phyloP scores from a whole-genome alignment of 2,329 filamentous ascomycete species.

The Claviceps cyperi region DNA sequence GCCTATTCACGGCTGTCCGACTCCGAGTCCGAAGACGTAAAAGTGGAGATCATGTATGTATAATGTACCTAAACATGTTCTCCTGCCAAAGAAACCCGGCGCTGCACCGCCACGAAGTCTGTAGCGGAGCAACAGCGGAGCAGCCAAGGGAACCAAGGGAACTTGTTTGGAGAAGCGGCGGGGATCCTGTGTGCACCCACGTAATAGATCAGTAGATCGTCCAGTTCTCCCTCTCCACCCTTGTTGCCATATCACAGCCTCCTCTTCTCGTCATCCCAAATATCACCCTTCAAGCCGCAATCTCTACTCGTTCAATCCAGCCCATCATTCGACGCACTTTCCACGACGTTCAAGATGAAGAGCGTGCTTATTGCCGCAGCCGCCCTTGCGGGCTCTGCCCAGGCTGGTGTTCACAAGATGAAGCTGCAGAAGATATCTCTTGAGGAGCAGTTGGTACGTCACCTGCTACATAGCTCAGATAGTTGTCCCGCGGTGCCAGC shows the following conservation, averaged over 20 bases:
- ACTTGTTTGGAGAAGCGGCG: neutral
- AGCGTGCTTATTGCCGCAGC: slow-evolving; percentile 64
- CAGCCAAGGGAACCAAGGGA: neutral
- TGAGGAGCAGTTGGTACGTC: slow-evolving; percentile 75
- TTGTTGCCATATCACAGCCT: neutral
- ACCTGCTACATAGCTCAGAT: neutral
- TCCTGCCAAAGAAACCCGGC: neutral
- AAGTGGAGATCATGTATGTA: too few relatives aligned
- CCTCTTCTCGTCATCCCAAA: neutral
- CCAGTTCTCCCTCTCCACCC: neutral
- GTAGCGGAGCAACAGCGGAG: neutral
- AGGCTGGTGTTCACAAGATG: slow-evolving; percentile 85
- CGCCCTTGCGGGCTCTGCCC: slow-evolving; percentile 66
- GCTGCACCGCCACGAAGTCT: neutral
- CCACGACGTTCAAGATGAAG: slow-evolving; percentile 56
- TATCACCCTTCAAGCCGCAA: neutral
- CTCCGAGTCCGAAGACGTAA: too few relatives aligned
- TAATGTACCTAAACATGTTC: neutral
- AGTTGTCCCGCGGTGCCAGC: neutral
- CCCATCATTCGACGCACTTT: neutral
- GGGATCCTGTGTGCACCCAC: neutral
- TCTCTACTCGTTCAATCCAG: neutral
- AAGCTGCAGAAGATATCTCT: slow-evolving; percentile 95
- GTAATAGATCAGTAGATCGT: neutral
- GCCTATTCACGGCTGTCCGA: too few relatives aligned